Evolutionary conservation across 2,329 filamentous ascomycete species (phyloP).

Genomic region (Botrytis elliptica): DNA sequence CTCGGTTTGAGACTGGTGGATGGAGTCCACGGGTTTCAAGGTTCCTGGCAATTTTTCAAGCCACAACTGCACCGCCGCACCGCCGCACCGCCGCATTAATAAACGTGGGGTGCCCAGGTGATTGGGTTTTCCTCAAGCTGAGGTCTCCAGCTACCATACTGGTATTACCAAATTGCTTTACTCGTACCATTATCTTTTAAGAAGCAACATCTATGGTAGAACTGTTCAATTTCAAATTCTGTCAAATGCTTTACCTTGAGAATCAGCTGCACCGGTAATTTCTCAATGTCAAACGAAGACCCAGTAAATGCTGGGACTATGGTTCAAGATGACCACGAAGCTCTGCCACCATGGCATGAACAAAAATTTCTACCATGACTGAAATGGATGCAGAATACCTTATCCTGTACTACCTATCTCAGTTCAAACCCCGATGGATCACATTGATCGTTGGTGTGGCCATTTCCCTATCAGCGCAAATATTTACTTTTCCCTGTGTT

Average conservation of each 20-base stretch:
- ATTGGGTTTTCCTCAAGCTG: neutral
- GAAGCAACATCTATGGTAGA: neutral
- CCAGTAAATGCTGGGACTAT: neutral
- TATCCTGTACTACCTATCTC: neutral
- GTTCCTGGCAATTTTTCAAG: neutral
- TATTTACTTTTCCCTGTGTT: conserved; percentile 28
- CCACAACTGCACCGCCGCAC: neutral
- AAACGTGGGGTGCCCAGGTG: neutral
- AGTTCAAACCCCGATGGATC: neutral
- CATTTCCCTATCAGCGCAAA: conserved; percentile 8
- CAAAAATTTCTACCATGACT: neutral
- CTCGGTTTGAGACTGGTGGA: neutral
- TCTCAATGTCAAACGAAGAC: neutral
- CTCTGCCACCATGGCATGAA: neutral
- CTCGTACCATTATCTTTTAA: neutral
- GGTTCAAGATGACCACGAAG: neutral
- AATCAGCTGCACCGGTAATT: neutral
- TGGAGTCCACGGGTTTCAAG: neutral
- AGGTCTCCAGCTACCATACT: no score
- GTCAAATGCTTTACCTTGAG: neutral
- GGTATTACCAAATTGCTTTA: neutral
- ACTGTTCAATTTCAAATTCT: neutral
- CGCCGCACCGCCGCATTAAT: neutral
- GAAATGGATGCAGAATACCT: neutral
- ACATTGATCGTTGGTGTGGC: conserved; percentile 3